Conservation (phyloP, 139 green algal species). For the Nannochloris sp. region DNA sequence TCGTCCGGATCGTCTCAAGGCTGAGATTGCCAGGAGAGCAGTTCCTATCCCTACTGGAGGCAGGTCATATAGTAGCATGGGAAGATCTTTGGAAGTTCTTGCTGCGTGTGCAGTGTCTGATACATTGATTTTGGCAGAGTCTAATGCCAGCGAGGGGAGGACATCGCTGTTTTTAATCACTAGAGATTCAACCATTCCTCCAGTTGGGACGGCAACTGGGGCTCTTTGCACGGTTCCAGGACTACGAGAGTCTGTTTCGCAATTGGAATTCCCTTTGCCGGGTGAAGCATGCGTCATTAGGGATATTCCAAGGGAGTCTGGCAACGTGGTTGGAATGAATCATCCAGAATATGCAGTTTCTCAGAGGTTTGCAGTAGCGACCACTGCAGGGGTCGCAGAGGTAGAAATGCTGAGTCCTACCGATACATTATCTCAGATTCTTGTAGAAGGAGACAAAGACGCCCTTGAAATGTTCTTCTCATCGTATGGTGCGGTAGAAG, state of each 20-base stretch:
- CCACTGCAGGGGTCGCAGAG: slow-evolving; percentile 62
- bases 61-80: neutral
- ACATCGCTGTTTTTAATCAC: slow-evolving; percentile 22
- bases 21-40: slow-evolving; percentile 44
- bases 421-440: slow-evolving; percentile 45
- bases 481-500: slow-evolving; percentile 63
- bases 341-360: slow-evolving; percentile 3
- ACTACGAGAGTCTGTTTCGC: slow-evolving; percentile 59
- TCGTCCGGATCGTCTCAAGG: slow-evolving; percentile 38
- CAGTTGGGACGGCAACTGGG: slow-evolving; percentile 37
- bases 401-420: slow-evolving; percentile 66
- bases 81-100: slow-evolving; percentile 48
- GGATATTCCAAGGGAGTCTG: neutral
- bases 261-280: slow-evolving; percentile 54
- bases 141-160: slow-evolving; percentile 8
- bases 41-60: slow-evolving; percentile 17
- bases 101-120: slow-evolving; percentile 45
- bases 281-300: slow-evolving; percentile 35
- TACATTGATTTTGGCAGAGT: slow-evolving; percentile 62
- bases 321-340: neutral
- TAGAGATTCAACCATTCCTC: slow-evolving; percentile 46
- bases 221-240: slow-evolving; percentile 23
- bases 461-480: slow-evolving; percentile 74
- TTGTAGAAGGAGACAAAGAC: slow-evolving; percentile 45
- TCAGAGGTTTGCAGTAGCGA: slow-evolving; percentile 64